Evolutionary conservation across 257 asterid genomes (phyloP).

Genomic region (Gentiana macrophylla): DNA sequence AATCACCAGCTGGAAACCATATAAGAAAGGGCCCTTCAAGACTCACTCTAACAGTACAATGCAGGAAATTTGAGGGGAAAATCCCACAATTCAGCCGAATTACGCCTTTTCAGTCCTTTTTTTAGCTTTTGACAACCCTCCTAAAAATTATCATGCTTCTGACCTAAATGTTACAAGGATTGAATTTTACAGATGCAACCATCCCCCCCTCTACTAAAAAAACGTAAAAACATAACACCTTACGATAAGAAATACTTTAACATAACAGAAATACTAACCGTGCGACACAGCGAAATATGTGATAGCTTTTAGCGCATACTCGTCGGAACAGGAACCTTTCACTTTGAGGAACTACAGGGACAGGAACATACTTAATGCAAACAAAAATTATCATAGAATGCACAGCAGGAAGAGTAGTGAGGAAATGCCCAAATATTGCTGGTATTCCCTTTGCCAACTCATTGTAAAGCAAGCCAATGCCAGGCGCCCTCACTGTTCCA

Average conservation of each 20-base stretch:
- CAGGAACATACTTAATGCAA: slow-evolving; percentile 85
- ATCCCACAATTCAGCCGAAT: no score
- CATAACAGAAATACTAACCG: slow-evolving; percentile 34
- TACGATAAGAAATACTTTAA: no score
- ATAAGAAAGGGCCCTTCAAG: neutral
- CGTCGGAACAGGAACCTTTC: slow-evolving; percentile 90
- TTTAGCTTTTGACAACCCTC: no score
- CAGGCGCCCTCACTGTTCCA: slow-evolving; percentile 93
- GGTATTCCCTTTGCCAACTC: slow-evolving; percentile 96
- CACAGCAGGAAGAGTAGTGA: slow-evolving; percentile 87
- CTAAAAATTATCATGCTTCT: no score
- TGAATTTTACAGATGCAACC: no score
- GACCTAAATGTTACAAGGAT: no score
- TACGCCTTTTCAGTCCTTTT: no score
- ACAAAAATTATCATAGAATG: slow-evolving; percentile 96
- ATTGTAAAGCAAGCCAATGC: slow-evolving; percentile 81
- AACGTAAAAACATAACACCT: no score
- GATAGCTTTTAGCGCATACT: slow-evolving; percentile 77
- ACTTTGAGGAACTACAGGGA: slow-evolving; percentile 76
- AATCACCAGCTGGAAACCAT: neutral
- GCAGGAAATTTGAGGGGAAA: no score
- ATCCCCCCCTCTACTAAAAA: no score
- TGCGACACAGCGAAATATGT: slow-evolving; percentile 96
- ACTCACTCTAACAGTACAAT: no score
- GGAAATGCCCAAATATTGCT: slow-evolving; percentile 86